Conservation (phyloP, 805 yeast species). For the Hanseniaspora guilliermondii region DNA sequence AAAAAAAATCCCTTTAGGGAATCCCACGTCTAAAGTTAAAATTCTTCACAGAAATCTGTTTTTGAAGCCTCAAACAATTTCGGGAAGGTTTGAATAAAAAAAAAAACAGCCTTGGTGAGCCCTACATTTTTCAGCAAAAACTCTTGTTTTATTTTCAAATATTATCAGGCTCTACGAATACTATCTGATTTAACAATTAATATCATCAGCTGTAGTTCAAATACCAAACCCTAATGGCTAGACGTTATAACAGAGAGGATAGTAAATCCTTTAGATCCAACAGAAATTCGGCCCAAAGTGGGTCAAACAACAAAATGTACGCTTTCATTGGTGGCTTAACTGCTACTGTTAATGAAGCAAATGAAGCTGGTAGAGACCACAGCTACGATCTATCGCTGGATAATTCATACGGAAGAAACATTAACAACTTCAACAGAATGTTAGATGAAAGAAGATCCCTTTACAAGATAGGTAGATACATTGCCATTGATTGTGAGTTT, state of each 20-base stretch:
- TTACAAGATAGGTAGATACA: constrained; percentile 50
- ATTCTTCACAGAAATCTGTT: too few species aligned
- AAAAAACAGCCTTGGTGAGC: too few species aligned
- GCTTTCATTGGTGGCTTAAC: not conserved
- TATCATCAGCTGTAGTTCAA: too few species aligned
- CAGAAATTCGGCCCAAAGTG: not conserved
- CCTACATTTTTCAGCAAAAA: too few species aligned
- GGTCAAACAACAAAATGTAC: not conserved
- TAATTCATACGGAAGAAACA: constrained; percentile 8
- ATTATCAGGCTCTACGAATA: too few species aligned
- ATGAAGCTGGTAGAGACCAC: not conserved
- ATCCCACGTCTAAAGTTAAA: too few species aligned
- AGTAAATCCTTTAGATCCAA: not conserved
- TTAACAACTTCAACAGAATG: constrained; percentile 5
- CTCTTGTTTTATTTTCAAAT: too few species aligned
- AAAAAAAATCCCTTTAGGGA: too few species aligned
- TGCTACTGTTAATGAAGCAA: not conserved
- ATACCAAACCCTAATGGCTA: not conserved
- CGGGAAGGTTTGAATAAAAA: too few species aligned
- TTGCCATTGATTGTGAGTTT: constrained; percentile 88
- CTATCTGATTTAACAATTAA: too few species aligned
- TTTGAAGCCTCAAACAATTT: too few species aligned
- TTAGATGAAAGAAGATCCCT: not conserved
- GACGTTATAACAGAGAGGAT: not conserved
- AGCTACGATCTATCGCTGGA: not conserved